Conservation (phyloP, 305 asterid genomes). For the Solanum hybrid region DNA sequence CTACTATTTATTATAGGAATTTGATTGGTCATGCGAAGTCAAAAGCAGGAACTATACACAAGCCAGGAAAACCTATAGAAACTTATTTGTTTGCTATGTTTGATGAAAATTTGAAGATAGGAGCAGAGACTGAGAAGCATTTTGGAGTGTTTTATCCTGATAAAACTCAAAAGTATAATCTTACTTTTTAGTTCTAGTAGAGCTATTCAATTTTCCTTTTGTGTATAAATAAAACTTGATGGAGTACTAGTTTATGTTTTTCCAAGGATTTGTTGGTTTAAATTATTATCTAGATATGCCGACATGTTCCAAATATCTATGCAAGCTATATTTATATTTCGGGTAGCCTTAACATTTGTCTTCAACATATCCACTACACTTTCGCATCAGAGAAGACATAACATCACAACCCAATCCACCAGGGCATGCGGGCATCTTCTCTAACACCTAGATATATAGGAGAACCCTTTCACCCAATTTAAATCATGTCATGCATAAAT, state of each 20-base stretch:
- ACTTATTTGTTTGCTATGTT: constrained; percentile 44
- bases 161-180: constrained; percentile 14
- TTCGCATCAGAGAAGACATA: not conserved
- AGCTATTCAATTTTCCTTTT: too few relatives aligned
- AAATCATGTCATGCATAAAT: too few relatives aligned
- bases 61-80: constrained; percentile 19
- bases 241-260: not conserved
- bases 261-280: not conserved
- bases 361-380: not conserved
- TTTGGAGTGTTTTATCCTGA: constrained; percentile 33
- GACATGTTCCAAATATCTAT: not conserved
- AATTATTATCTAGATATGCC: not conserved
- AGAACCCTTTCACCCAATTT: too few relatives aligned
- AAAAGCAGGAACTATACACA: constrained; percentile 20
- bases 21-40: constrained; percentile 18
- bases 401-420: too few relatives aligned
- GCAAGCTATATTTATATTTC: not conserved
- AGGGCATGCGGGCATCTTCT: too few relatives aligned
- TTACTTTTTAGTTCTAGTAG: constrained; percentile 9
- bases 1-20: constrained; percentile 18
- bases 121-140: constrained; percentile 23
- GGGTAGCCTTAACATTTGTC: not conserved
- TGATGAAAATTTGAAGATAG: constrained; percentile 34
- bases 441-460: too few relatives aligned
- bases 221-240: not conserved